Conservation (phyloP, 2,329 filamentous ascomycete species). For the Fusarium sororula region DNA sequence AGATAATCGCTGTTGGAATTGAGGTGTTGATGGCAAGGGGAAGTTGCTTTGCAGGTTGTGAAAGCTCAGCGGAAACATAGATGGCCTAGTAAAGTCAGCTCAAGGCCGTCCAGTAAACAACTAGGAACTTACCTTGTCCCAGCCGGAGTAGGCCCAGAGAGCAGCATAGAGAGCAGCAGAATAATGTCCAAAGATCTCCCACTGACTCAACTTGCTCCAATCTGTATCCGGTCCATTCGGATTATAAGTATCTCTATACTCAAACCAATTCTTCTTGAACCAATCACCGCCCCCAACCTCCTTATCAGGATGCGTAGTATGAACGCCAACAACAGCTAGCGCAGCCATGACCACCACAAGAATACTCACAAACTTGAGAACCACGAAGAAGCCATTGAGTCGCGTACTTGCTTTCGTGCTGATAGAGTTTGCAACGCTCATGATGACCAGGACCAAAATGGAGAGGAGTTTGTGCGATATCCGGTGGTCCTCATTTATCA, state of each 20-base stretch:
- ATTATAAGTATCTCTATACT: slow-evolving; percentile 57
- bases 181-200: slow-evolving; percentile 68
- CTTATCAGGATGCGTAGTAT: slow-evolving; percentile 48
- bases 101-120: too few relatives aligned
- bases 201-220: slow-evolving; percentile 59
- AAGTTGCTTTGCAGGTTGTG: slow-evolving; percentile 60
- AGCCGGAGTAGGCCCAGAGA: slow-evolving; percentile 72
- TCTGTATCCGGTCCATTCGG: slow-evolving; percentile 60
- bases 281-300: slow-evolving; percentile 61
- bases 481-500: slow-evolving; percentile 54
- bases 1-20: slow-evolving; percentile 66
- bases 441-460: slow-evolving; percentile 55
- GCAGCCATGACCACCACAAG: slow-evolving; percentile 59
- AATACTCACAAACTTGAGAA: slow-evolving; percentile 62
- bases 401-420: slow-evolving; percentile 65
- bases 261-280: slow-evolving; percentile 65
- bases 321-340: slow-evolving; percentile 56
- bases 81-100: too few relatives aligned
- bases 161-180: slow-evolving; percentile 69
- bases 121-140: slow-evolving; percentile 65
- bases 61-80: slow-evolving; percentile 64
- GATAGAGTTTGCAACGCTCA: slow-evolving; percentile 63
- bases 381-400: slow-evolving; percentile 65
- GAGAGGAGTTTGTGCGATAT: slow-evolving; percentile 62
- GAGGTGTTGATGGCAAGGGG: slow-evolving; percentile 70